Evolutionary conservation across 2,329 filamentous ascomycete species (phyloP).

Genomic region (Fusarium camptoceras): DNA sequence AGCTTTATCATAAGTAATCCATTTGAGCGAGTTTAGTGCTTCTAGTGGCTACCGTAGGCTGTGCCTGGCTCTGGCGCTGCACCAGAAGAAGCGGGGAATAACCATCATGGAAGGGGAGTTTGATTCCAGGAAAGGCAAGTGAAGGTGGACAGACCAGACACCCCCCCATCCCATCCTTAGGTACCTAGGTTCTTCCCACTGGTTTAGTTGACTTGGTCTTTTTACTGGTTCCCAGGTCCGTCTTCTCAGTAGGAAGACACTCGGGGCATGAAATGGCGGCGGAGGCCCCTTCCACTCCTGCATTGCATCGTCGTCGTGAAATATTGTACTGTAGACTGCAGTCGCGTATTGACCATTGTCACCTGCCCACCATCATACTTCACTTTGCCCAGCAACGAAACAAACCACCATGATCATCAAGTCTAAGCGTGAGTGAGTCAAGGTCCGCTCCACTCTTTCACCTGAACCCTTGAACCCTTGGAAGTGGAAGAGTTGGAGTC

Average conservation of each 20-base stretch:
- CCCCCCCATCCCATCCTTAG: not conserved
- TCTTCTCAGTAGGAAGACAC: not conserved
- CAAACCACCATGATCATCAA: constrained; percentile 18
- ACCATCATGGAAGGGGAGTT: not conserved
- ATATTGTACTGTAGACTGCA: constrained; percentile 15
- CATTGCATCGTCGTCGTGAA: constrained; percentile 3
- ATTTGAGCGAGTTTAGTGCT: constrained; percentile 7
- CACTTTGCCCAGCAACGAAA: not conserved
- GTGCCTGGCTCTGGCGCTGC: constrained; percentile 25
- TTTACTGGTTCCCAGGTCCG: not conserved
- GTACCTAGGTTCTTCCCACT: not conserved
- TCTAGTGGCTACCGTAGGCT: constrained; percentile 14
- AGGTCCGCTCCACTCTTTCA: constrained; percentile 23
- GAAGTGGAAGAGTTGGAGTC: constrained; percentile 6
- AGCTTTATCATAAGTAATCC: constrained; percentile 10
- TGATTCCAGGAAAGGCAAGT: constrained; percentile 1
- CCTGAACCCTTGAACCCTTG: constrained; percentile 30
- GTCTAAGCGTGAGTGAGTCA: constrained; percentile 13
- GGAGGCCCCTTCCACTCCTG: not conserved
- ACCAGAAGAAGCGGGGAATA: constrained; percentile 8
- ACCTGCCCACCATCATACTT: constrained; percentile 31
- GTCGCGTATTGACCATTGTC: constrained; percentile 19
- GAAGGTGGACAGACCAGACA: not conserved
- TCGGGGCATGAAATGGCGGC: not conserved
- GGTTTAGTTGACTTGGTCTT: not conserved